Evolutionary conservation across 176 grass and related monocot species (phyloP), one percentile per base, ranked within the genome.

Genomic region (Ensete ventricosum): DNA sequence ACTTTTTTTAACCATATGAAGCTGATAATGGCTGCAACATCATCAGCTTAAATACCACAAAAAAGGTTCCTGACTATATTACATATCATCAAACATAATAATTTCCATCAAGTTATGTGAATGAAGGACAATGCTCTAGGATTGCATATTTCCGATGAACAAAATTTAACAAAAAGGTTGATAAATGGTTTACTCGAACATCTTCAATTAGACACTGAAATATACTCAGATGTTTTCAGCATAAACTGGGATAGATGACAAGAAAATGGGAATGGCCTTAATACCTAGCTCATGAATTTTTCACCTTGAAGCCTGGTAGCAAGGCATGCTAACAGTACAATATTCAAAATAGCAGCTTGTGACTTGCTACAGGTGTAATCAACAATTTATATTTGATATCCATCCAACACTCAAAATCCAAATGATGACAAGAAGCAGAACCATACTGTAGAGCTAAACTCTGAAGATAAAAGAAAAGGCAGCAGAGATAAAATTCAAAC

Each of bases 391-490:
- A 54, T 0, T 24, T 54, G 16, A 49, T 19, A 69, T 51, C 49
- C 2, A 6, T 73, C 50, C 70, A 72, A 14, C 21, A 52, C 51
- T 25, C 22, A 4, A 11, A 2, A 14, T 21, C 50, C 11, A 21
- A 8, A 25, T 54, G 71, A 54, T 23, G 13, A 73, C n/a, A 26
- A 34, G 64, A 67, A 12, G 11, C 34, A 67, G 34, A 57, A 78
- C 57, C 67, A 81, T 14, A 23, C 67, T 85, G 70, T 72, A 87
- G 77, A 66, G 26, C 81, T 88, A 85, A 81, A 75, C 81, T 88
- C 85, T 54, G 74, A 73, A 70, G 23, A 9, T 29, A 55, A 66
- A 26, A 85, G 54, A 64, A 91, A 88, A 64, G 55, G 54, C 24
- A 16, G 17, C 80, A 81, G 73, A 73, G 81, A 92, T 53, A 54